Evolutionary conservation across 1,284 basidiomycete species (phyloP).

Genomic region (Fomitopsis schrenkii): DNA sequence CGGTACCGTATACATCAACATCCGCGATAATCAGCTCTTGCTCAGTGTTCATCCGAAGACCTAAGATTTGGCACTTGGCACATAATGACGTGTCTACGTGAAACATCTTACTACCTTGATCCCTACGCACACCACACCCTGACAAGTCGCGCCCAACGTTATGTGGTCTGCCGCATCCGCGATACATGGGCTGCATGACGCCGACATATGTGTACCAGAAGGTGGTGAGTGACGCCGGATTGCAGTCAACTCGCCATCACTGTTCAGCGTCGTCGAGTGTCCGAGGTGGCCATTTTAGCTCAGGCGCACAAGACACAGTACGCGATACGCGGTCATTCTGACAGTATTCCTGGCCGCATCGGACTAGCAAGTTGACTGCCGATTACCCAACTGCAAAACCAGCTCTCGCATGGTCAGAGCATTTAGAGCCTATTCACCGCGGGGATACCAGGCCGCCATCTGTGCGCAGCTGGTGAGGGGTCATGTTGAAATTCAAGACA

Average conservation of each 20-base stretch:
- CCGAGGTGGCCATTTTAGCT: background rate
- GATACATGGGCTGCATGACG: background rate
- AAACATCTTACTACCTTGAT: background rate
- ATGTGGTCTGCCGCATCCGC: background rate
- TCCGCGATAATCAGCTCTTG: background rate
- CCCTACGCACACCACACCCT: background rate
- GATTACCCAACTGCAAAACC: too few species aligned
- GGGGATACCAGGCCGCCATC: too few species aligned
- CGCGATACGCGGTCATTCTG: background rate
- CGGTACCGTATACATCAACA: too few species aligned
- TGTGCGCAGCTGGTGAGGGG: too few species aligned
- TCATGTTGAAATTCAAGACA: too few species aligned
- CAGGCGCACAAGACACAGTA: background rate
- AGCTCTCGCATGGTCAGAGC: too few species aligned
- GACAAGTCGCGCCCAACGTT: background rate
- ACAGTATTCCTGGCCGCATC: background rate
- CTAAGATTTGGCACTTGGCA: background rate
- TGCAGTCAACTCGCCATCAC: background rate
- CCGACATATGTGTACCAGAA: background rate
- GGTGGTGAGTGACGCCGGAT: background rate
- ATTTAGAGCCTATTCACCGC: too few species aligned
- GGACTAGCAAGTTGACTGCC: background rate
- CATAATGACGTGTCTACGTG: background rate
- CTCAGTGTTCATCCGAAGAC: background rate
- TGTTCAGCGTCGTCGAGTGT: background rate